Conservation (phyloP, 1,139 yeast species). For the Zygoascus hellenicus region DNA sequence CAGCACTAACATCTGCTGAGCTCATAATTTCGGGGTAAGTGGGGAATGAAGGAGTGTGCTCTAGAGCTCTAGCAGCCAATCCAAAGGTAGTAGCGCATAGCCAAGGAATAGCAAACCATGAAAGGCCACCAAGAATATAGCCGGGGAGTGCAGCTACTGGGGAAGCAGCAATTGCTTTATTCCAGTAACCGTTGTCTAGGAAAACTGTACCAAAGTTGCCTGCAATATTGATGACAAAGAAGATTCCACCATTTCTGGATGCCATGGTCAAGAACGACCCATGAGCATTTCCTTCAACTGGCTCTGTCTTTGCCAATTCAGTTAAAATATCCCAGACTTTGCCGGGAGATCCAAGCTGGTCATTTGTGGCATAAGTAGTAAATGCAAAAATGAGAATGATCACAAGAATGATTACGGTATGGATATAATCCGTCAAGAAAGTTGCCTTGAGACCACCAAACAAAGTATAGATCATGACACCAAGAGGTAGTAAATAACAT, state of each 20-base stretch:
- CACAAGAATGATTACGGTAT: slow-evolving; percentile 48
- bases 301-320: slow-evolving; percentile 38
- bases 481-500: slow-evolving; percentile 72
- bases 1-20: slow-evolving; percentile 66
- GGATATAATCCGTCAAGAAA: slow-evolving; percentile 79
- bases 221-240: slow-evolving; percentile 71
- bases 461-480: slow-evolving; percentile 74
- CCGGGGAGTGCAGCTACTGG: slow-evolving; percentile 89
- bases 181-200: slow-evolving; percentile 85
- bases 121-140: slow-evolving; percentile 80
- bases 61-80: slow-evolving; percentile 67
- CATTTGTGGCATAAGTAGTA: slow-evolving; percentile 44
- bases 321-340: slow-evolving; percentile 66
- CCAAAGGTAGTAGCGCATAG: slow-evolving; percentile 81
- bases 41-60: slow-evolving; percentile 64
- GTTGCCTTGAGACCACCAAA: slow-evolving; percentile 92
- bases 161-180: slow-evolving; percentile 74
- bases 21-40: slow-evolving; percentile 63
- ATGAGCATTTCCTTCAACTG: slow-evolving; percentile 59
- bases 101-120: slow-evolving; percentile 90
- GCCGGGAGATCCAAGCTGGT: slow-evolving; percentile 72
- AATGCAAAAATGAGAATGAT: slow-evolving; percentile 34
- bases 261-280: slow-evolving; percentile 77
- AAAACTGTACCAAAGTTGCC: slow-evolving; percentile 90
- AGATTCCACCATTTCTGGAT: slow-evolving; percentile 61